Conservation (phyloP, 2,329 filamentous ascomycete species). For the Venturiaceae sp. region DNA sequence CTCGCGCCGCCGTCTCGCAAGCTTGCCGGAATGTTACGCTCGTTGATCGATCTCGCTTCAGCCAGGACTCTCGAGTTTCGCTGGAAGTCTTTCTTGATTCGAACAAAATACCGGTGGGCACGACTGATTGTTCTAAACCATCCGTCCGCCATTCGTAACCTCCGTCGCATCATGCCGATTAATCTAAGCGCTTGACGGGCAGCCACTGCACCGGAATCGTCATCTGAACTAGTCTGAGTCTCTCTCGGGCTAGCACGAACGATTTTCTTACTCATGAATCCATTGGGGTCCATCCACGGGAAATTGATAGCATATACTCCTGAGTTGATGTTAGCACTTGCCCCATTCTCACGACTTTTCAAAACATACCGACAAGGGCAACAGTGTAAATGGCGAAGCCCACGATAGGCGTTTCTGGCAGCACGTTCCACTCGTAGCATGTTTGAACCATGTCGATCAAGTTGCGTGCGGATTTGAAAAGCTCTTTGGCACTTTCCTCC, state of each 20-base stretch:
- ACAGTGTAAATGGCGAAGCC: constrained; percentile 60
- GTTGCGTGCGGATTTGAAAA: constrained; percentile 53
- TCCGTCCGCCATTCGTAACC: constrained; percentile 46
- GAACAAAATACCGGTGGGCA: constrained; percentile 44
- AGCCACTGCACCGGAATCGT: constrained; percentile 25
- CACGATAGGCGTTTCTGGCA: constrained; percentile 59
- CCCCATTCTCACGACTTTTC: too few relatives aligned
- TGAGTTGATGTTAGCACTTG: constrained; percentile 14
- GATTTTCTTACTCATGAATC: constrained; percentile 35
- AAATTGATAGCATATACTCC: constrained; percentile 58
- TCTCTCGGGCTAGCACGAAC: constrained; percentile 3
- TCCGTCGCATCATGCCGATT: constrained; percentile 40
- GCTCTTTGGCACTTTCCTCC: constrained; percentile 50
- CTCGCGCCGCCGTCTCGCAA: constrained; percentile 34
- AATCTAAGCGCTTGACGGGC: constrained; percentile 41
- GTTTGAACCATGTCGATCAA: constrained; percentile 56
- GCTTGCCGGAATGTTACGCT: constrained; percentile 20
- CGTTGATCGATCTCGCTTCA: not conserved
- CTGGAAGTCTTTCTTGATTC: constrained; percentile 40
- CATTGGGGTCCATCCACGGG: constrained; percentile 54
- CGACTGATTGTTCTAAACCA: constrained; percentile 45
- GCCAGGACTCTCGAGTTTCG: constrained; percentile 20
- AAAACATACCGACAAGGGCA: constrained; percentile 42
- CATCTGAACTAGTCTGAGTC: constrained; percentile 1
- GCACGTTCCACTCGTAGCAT: constrained; percentile 47